A percentile compares a stretch with the other conserved stretches of the same genome.
Conservation (phyloP, 805 yeast species). For the Starmerella vitae region DNA sequence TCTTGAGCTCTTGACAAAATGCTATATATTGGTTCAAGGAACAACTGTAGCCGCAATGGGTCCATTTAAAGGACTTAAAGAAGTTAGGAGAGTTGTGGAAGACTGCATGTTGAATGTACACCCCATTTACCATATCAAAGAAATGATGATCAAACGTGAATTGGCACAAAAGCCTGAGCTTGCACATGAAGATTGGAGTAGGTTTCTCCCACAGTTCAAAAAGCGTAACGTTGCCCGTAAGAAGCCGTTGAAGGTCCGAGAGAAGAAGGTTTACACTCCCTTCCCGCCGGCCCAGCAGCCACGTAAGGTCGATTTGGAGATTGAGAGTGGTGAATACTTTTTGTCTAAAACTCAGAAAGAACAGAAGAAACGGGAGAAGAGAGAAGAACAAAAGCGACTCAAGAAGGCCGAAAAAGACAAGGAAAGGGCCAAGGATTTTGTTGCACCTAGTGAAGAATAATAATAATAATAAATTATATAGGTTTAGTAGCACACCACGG, state of each 20-base stretch:
- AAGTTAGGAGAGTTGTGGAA: slow-evolving; percentile 83
- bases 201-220: slow-evolving; percentile 92
- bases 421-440: slow-evolving; percentile 64
- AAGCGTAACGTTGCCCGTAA: slow-evolving; percentile 90
- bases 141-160: slow-evolving; percentile 93
- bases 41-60: slow-evolving; percentile 97
- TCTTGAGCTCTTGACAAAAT: slow-evolving; percentile 82
- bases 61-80: slow-evolving; percentile 82
- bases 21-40: slow-evolving; percentile 94
- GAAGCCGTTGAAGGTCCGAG: slow-evolving; percentile 60
- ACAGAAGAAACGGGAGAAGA: slow-evolving; percentile 54
- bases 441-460: slow-evolving; percentile 69
- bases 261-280: slow-evolving; percentile 79
- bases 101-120: slow-evolving; percentile 95
- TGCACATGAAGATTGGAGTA: slow-evolving; percentile 91
- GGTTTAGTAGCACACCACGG: slow-evolving; percentile 48
- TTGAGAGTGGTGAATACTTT: slow-evolving; percentile 97
- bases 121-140: slow-evolving; percentile 96
- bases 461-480: slow-evolving; percentile 11
- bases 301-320: slow-evolving; percentile 91
- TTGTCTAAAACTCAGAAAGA: slow-evolving; percentile 75
- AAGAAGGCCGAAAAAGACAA: slow-evolving; percentile 48
- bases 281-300: slow-evolving; percentile 98
- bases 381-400: slow-evolving; percentile 64
- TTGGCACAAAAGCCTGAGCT: slow-evolving; percentile 88